Conservation (phyloP, 208 protist species). For the Acanthamoeba pearcei region DNA sequence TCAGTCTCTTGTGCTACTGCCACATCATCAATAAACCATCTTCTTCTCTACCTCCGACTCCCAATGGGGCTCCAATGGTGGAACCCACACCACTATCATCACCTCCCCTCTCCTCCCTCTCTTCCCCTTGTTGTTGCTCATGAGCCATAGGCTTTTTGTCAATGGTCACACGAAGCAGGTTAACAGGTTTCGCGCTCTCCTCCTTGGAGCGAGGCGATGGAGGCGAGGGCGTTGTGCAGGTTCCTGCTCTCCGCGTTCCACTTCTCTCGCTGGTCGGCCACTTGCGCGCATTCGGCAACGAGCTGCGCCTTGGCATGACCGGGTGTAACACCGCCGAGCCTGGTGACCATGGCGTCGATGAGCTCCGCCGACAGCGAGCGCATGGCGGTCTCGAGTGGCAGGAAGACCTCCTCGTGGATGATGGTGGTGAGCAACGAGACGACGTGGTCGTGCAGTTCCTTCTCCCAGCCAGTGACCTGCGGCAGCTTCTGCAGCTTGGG, state of each 20-base stretch:
- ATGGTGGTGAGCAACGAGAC: not conserved
- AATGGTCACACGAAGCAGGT: no score
- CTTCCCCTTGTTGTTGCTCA: no score
- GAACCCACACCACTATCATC: no score
- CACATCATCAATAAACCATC: no score
- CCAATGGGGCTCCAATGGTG: no score
- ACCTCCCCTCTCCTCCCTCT: no score
- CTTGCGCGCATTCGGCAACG: not conserved
- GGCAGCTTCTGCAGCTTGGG: not conserved
- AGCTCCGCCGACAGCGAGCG: not conserved
- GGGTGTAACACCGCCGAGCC: not conserved
- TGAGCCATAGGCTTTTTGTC: no score
- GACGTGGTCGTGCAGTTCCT: not conserved
- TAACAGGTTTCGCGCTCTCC: not conserved
- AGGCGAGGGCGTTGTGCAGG: not conserved
- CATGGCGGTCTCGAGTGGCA: not conserved
- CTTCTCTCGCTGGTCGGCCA: not conserved
- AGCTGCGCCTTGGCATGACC: not conserved
- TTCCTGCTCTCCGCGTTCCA: not conserved
- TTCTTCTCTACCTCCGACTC: no score
- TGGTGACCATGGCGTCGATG: not conserved
- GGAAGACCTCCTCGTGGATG: constrained; percentile 25
- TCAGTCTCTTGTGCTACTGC: no score
- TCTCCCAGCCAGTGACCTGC: not conserved
- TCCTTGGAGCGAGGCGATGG: not conserved